Evolutionary conservation across 257 asterid genomes (phyloP), one percentile per base, ranked within the genome.

Genomic region (Salvia miltiorrhiza): DNA sequence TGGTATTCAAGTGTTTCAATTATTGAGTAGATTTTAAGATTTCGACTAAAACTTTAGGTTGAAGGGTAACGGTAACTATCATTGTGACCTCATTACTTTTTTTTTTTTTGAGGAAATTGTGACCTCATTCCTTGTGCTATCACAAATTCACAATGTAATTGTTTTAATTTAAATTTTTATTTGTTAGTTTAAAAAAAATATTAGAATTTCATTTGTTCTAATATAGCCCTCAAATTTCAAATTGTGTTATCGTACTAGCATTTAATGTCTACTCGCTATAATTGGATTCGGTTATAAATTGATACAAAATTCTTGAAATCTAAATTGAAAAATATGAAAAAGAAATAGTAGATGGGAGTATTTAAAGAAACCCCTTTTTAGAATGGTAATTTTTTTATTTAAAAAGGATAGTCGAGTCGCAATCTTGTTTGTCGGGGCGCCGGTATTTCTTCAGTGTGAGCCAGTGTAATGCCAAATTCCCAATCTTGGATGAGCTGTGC

Each of bases 401-500:
- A 39, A 61, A 7, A 7, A 32, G 9, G n/a, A 20, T 10, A 66
- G 33, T 67, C 30, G 13, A 59, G 60, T 47, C 60, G 8, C 23
- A 71, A 56, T 49, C 52, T 19, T 58, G 39, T 32, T 26, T 77
- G 60, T 45, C 59, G 66, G 74, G 73, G 68, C 77, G 89, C 87
- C 84, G 84, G 70, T 64, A 70, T 79, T 73, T 60, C 19, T 59
- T 56, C 55, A 33, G 57, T 37, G 28, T 33, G n/a, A 8, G 45
- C 44, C 11, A 66, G 80, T 41, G 35, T 71, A 60, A 64, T 47
- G 85, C 74, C 77, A 70, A 67, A 54, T 41, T 65, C 65, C 76
- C 80, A 58, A 71, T 72, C 72, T 9, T 73, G 40, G 55, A 75
- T 83, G 82, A 82, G 85, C 77, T 80, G 92, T 80, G 78, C 39